These are phyloP conservation scores for Chrysophaeum taylorii DNA, from an alignment of 352 stramenopile species.

Conservation along the genomic window DNA sequence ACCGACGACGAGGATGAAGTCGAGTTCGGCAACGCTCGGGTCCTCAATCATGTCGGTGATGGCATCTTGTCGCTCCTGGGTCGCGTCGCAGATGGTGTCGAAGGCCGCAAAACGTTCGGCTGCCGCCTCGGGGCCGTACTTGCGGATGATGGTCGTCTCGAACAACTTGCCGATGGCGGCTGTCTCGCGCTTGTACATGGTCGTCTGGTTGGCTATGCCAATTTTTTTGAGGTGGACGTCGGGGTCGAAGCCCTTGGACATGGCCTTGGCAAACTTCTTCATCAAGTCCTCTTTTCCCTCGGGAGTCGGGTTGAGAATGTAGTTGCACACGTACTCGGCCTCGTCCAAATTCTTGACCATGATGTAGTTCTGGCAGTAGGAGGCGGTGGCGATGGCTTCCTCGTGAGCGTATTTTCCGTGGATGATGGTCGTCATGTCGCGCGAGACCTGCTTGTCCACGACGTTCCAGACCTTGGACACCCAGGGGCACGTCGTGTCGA, in stretches of 20 bases:
- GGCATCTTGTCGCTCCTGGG: constrained; percentile 65
- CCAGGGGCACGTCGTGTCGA: constrained; percentile 72
- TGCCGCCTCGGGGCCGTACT: constrained; percentile 54
- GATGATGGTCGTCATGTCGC: constrained; percentile 60
- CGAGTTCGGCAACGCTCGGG: constrained; percentile 39
- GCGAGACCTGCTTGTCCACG: constrained; percentile 58
- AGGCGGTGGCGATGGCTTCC: constrained; percentile 62
- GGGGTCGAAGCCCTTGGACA: constrained; percentile 64
- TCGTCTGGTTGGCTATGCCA: constrained; percentile 70
- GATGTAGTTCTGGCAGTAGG: constrained; percentile 64
- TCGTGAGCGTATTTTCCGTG: constrained; percentile 70
- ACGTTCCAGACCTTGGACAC: constrained; percentile 74
- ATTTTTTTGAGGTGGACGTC: constrained; percentile 64
- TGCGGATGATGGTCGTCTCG: constrained; percentile 65
- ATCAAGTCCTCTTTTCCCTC: constrained; percentile 60
- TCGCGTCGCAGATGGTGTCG: constrained; percentile 74
- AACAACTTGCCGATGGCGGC: constrained; percentile 56
- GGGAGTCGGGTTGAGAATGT: constrained; percentile 41
- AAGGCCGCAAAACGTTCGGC: constrained; percentile 65
- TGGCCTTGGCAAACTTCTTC: constrained; percentile 60
- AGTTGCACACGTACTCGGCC: constrained; percentile 63
- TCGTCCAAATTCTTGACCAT: constrained; percentile 70
- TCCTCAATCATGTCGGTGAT: constrained; percentile 61
- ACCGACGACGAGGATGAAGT: constrained; percentile 70
- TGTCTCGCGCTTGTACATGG: constrained; percentile 75